These are phyloP conservation scores for Microdochium nivale DNA, from an alignment of 2,329 filamentous ascomycete species.

Conservation along the genomic window DNA sequence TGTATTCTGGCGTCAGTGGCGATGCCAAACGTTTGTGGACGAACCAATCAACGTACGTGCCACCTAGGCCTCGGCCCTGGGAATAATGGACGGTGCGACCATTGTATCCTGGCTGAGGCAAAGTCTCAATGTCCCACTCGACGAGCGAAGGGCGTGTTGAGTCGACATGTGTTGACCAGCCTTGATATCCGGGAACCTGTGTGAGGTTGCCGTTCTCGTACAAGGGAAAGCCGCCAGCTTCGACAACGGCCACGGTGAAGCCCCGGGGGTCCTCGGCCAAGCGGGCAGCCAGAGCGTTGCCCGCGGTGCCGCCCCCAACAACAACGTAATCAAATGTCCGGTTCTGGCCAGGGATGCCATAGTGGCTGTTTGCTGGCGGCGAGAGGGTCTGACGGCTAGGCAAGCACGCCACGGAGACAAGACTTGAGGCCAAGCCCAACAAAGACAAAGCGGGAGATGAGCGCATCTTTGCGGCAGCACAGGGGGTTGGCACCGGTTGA, in stretches of 20 bases:
- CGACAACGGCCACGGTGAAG: constrained; percentile 5
- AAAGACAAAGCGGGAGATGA: too few species aligned
- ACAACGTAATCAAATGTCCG: constrained; percentile 5
- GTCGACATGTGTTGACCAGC: constrained; percentile 6
- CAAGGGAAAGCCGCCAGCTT: constrained; percentile 4
- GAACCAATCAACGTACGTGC: constrained; percentile 7
- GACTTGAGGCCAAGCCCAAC: too few species aligned
- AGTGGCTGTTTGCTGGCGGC: too few species aligned
- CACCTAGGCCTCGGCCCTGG: constrained; percentile 25
- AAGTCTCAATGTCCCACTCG: constrained; percentile 19
- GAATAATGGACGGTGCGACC: constrained; percentile 24
- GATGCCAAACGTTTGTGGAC: background rate
- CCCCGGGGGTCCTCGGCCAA: constrained; percentile 2
- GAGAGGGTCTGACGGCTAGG: too few species aligned
- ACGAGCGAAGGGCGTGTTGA: constrained; percentile 14
- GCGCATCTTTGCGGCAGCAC: too few species aligned
- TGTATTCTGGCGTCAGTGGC: too few species aligned
- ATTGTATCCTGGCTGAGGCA: constrained; percentile 14
- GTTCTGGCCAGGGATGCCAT: background rate
- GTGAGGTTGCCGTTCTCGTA: constrained; percentile 4
- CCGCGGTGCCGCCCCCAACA: constrained; percentile 6
- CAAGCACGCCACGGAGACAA: too few species aligned
- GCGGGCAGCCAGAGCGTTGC: constrained; percentile 2
- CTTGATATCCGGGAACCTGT: background rate
- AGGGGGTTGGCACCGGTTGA: too few species aligned